Conservation (phyloP, 2,329 filamentous ascomycete species). For the Alternaria longipes region DNA sequence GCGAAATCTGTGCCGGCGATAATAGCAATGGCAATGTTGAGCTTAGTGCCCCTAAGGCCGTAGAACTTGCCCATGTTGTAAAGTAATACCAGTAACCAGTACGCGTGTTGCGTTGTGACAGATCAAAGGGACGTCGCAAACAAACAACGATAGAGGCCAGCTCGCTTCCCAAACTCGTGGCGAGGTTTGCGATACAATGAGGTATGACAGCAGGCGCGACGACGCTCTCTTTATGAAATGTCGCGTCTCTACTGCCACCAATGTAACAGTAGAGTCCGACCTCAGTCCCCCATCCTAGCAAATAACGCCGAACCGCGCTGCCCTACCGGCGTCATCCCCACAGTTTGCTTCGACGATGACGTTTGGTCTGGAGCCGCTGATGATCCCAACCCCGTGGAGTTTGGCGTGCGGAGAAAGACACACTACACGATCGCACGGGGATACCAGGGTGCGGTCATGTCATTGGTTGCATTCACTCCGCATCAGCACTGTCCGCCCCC, state of each 20-base stretch:
- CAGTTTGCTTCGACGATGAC: slow-evolving; percentile 23
- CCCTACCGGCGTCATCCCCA: slow-evolving; percentile 19
- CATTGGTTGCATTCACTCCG: slow-evolving; percentile 5
- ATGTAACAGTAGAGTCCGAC: slow-evolving; percentile 15
- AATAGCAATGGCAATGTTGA: slow-evolving; percentile 74
- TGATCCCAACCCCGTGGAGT: slow-evolving; percentile 23
- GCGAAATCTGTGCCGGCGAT: slow-evolving; percentile 78
- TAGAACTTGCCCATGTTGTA: slow-evolving; percentile 60
- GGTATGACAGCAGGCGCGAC: slow-evolving; percentile 11
- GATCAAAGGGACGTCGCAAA: not conserved
- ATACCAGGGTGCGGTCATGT: not conserved
- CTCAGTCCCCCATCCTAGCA: slow-evolving; percentile 12
- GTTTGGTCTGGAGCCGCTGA: slow-evolving; percentile 23
- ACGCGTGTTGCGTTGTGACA: not conserved
- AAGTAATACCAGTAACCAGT: not conserved
- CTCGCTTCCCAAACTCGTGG: slow-evolving; percentile 1
- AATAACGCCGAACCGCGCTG: slow-evolving; percentile 16
- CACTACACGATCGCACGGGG: slow-evolving; percentile 15
- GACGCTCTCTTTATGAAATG: slow-evolving; percentile 8
- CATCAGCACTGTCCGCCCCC: not conserved
- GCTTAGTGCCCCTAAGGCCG: slow-evolving; percentile 70
- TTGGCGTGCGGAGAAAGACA: slow-evolving; percentile 26
- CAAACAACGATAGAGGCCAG: slow-evolving; percentile 1
- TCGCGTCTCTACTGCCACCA: slow-evolving; percentile 5
- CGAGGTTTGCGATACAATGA: slow-evolving; percentile 1